These are phyloP conservation scores for Aureobasidium sp. DNA, from an alignment of 2,329 filamentous ascomycete genomes.

Conservation along the genomic window DNA sequence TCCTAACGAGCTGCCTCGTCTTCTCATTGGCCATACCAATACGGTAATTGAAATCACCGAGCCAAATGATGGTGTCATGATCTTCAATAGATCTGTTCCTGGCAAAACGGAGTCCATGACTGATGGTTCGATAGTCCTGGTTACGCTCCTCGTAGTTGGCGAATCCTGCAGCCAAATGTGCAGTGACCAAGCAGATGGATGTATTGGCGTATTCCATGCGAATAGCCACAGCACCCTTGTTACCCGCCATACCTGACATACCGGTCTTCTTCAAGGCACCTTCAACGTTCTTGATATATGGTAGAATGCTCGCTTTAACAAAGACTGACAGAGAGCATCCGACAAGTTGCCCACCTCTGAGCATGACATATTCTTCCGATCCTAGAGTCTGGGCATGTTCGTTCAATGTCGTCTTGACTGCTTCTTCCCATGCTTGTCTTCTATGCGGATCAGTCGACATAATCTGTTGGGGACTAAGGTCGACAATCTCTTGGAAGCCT, in stretches of 20 bases:
- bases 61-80: conserved; percentile 86
- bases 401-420: conserved; percentile 72
- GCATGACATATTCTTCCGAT: conserved; percentile 73
- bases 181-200: conserved; percentile 88
- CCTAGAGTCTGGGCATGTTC: conserved; percentile 54
- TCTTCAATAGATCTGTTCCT: conserved; percentile 85
- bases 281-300: conserved; percentile 90
- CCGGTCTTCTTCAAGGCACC: conserved; percentile 90
- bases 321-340: conserved; percentile 90
- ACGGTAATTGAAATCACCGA: conserved; percentile 97
- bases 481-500: conserved; percentile 97
- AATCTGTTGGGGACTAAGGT: conserved; percentile 93
- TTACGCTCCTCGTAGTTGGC: conserved; percentile 96
- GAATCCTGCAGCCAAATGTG: conserved; percentile 91
- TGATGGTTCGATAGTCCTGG: conserved; percentile 83
- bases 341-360: conserved; percentile 88
- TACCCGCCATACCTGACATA: conserved; percentile 93
- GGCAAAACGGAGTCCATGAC: conserved; percentile 80
- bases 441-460: conserved; percentile 93
- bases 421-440: conserved; percentile 76
- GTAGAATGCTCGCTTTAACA: conserved; percentile 67
- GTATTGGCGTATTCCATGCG: conserved; percentile 92
- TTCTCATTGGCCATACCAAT: conserved; percentile 76
- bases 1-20: conserved; percentile 64
- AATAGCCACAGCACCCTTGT: conserved; percentile 96